phyloP scores from a whole-genome alignment of 352 stramenopile species.

The Aphanomyces euteiches region DNA sequence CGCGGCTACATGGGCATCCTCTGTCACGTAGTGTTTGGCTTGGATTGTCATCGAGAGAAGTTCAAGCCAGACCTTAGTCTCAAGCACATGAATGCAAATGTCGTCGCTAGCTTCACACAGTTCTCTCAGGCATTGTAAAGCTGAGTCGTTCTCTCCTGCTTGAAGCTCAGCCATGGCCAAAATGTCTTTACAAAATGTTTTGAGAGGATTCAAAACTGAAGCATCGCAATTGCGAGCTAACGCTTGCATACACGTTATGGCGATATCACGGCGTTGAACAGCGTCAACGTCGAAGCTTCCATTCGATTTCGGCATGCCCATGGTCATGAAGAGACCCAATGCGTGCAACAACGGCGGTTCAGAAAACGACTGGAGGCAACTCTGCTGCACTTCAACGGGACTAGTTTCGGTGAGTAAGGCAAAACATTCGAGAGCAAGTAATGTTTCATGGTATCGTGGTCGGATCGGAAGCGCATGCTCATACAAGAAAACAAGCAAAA shows the following conservation, averaged over 20 bases:
- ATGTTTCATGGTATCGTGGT: conserved; percentile 4
- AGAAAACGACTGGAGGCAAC: conserved; percentile 17
- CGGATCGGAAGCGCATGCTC: background rate
- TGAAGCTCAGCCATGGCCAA: conserved; percentile 13
- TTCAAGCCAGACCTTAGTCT: background rate
- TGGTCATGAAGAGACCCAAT: conserved; percentile 19
- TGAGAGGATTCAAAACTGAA: background rate
- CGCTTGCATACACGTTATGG: conserved; percentile 22
- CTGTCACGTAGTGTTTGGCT: conserved; percentile 17
- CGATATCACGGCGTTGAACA: conserved; percentile 18
- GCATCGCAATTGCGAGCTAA: conserved; percentile 7
- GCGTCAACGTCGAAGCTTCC: conserved; percentile 19
- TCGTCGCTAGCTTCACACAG: conserved; percentile 9
- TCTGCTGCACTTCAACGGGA: conserved; percentile 4
- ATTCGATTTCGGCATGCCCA: conserved; percentile 11
- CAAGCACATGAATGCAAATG: conserved; percentile 3
- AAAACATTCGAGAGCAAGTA: conserved; percentile 22
- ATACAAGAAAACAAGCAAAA: conserved; percentile 19
- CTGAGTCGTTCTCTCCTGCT: conserved; percentile 2
- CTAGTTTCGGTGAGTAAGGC: background rate
- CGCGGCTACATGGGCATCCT: conserved; percentile 3
- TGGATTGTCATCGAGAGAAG: conserved; percentile 18
- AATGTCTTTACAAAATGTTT: conserved; percentile 18
- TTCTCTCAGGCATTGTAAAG: conserved; percentile 3
- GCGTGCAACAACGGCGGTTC: conserved; percentile 22